Conservation (phyloP, 1,139 yeast genomes). For the Petasospora rhodanensis region DNA sequence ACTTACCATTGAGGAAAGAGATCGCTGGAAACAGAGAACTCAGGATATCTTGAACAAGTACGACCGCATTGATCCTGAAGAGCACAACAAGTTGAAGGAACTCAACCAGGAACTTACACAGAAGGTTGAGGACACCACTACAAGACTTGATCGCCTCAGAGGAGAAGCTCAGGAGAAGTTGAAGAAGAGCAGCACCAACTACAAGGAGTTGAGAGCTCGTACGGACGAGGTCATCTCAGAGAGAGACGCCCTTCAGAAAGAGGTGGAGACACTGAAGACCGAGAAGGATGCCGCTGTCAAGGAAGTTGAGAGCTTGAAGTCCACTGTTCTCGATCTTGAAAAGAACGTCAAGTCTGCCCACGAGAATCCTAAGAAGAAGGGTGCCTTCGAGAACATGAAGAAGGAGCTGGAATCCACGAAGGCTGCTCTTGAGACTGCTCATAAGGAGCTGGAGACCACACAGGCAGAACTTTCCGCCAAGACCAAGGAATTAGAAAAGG, state of each 20-base stretch:
- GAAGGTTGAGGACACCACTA: slow-evolving; percentile 19
- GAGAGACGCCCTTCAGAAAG: no score
- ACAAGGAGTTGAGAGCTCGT: slow-evolving; percentile 8
- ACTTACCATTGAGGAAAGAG: slow-evolving; percentile 38
- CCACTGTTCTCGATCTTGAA: no score
- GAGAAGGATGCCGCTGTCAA: slow-evolving; percentile 4
- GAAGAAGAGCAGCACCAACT: slow-evolving; percentile 9
- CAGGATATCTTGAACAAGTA: slow-evolving; percentile 44
- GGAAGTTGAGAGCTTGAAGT: no score
- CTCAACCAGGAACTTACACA: no score
- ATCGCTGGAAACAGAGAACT: slow-evolving; percentile 49
- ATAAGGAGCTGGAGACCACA: slow-evolving; percentile 24
- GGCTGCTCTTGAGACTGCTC: slow-evolving; percentile 1
- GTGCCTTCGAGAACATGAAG: no score
- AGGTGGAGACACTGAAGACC: no score
- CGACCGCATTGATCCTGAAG: slow-evolving; percentile 45
- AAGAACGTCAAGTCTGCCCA: no score
- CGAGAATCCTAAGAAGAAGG: no score
- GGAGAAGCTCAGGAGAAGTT: slow-evolving; percentile 35
- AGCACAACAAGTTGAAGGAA: slow-evolving; percentile 34
- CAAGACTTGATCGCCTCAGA: slow-evolving; percentile 26
- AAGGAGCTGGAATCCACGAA: slow-evolving; percentile 19
- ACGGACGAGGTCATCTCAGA: no score
- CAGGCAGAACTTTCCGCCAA: slow-evolving; percentile 14
- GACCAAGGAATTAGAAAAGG: slow-evolving; percentile 21